Evolutionary conservation across 257 asterid species (phyloP).

Genomic region (Leptodermis oblonga): DNA sequence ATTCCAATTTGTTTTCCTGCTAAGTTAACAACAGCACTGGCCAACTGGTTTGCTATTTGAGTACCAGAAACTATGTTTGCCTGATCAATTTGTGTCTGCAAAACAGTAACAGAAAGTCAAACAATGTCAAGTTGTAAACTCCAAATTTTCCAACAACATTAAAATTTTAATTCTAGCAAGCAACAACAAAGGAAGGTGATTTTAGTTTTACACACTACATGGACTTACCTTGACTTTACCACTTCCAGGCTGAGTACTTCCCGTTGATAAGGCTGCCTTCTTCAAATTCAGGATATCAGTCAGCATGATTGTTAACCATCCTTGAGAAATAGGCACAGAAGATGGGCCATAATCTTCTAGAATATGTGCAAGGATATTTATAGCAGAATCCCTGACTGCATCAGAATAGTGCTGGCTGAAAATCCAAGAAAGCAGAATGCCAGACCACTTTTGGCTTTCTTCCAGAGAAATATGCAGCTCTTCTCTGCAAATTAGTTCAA

Average conservation of each 20-base stretch:
- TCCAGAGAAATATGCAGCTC: conserved; percentile 85
- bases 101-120: conserved; percentile 20
- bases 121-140: conserved; percentile 5
- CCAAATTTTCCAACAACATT: background rate
- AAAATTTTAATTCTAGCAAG: background rate
- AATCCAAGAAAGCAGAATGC: conserved; percentile 84
- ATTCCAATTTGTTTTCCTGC: conserved; percentile 78
- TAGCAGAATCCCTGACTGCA: conserved; percentile 68
- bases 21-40: conserved; percentile 82
- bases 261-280: conserved; percentile 54
- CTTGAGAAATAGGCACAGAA: conserved; percentile 86
- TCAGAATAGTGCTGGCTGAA: conserved; percentile 65
- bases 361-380: conserved; percentile 73
- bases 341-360: conserved; percentile 99
- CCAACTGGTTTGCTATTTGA: conserved; percentile 78
- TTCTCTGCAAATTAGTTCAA: conserved; percentile 64
- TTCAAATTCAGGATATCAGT: conserved; percentile 60
- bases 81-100: conserved; percentile 95
- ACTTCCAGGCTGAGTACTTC: conserved; percentile 49
- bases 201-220: conserved; percentile 18
- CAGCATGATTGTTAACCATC: conserved; percentile 82
- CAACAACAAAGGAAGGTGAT: background rate
- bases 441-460: conserved; percentile 94
- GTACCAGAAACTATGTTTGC: conserved; percentile 75
- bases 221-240: conserved; percentile 72